phyloP scores from a whole-genome alignment of 2,329 filamentous ascomycete species.

The Arachnopeziza araneosa region DNA sequence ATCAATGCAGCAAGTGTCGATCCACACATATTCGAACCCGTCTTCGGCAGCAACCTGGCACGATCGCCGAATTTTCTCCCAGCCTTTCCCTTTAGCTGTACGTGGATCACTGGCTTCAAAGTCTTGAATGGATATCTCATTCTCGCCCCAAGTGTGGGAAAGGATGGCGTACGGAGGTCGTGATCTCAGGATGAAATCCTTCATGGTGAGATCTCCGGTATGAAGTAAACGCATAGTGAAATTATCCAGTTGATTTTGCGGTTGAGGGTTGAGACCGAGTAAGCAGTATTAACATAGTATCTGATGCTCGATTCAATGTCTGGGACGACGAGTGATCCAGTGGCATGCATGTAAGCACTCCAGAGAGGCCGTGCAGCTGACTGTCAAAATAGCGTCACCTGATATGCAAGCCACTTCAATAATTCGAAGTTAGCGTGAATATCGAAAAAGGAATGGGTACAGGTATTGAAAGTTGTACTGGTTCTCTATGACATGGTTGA shows the following conservation, averaged over 20 bases:
- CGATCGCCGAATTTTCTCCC: not conserved
- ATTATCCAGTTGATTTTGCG: not conserved
- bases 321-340: no score
- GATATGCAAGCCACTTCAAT: no score
- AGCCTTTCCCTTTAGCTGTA: not conserved
- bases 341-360: no score
- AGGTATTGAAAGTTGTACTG: no score
- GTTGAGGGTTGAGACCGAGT: no score
- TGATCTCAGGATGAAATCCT: conserved; percentile 8
- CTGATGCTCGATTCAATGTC: no score
- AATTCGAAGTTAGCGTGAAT: no score
- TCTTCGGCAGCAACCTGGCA: not conserved
- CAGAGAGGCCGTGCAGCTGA: not conserved
- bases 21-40: conserved; percentile 3
- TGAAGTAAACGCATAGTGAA: conserved; percentile 1
- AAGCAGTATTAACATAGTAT: not conserved
- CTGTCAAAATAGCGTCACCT: no score
- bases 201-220: conserved; percentile 1
- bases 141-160: conserved; percentile 6
- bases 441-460: no score
- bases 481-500: no score
- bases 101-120: not conserved
- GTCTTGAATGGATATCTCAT: conserved; percentile 4
- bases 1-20: conserved; percentile 5
- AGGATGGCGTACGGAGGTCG: conserved; percentile 15